Evolutionary conservation across 2,329 filamentous ascomycete species (phyloP).

Genomic region (Calonectria henricotiae): DNA sequence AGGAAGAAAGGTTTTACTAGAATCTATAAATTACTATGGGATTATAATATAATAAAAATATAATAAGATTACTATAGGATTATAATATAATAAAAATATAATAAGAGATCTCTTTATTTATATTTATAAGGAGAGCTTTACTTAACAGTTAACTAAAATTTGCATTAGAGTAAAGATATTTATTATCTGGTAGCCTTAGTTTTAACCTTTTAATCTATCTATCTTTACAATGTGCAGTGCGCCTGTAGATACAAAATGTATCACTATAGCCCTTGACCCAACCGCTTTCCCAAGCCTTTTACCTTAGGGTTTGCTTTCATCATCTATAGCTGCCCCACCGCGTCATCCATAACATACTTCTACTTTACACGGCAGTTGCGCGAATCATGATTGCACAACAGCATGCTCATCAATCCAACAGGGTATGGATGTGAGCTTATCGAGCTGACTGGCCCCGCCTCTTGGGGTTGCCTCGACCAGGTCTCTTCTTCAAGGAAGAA

Average conservation of each 20-base stretch:
- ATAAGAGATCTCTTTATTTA: background rate
- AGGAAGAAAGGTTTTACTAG: too few species aligned
- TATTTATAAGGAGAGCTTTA: background rate
- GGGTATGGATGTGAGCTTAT: slow-evolving; percentile 29
- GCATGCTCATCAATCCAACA: background rate
- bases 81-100: too few species aligned
- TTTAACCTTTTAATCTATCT: slow-evolving; percentile 36
- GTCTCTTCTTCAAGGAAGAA: slow-evolving; percentile 71
- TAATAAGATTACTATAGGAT: too few species aligned
- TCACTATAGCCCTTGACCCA: slow-evolving; percentile 39
- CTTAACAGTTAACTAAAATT: slow-evolving; percentile 32
- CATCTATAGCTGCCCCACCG: slow-evolving; percentile 30
- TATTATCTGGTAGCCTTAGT: slow-evolving; percentile 42
- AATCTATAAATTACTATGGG: too few species aligned
- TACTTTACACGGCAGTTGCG: slow-evolving; percentile 44
- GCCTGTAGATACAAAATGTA: slow-evolving; percentile 49
- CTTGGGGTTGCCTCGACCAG: slow-evolving; percentile 72
- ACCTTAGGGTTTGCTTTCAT: slow-evolving; percentile 34
- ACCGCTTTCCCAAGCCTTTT: slow-evolving; percentile 32
- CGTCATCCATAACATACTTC: slow-evolving; percentile 44
- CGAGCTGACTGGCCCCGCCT: slow-evolving; percentile 61
- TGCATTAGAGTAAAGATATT: slow-evolving; percentile 53
- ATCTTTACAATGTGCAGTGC: slow-evolving; percentile 49
- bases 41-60: too few species aligned
- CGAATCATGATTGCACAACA: slow-evolving; percentile 21